phyloP scores from a whole-genome alignment of 345 rosid genomes.

The Eucalyptus guilfoylei region DNA sequence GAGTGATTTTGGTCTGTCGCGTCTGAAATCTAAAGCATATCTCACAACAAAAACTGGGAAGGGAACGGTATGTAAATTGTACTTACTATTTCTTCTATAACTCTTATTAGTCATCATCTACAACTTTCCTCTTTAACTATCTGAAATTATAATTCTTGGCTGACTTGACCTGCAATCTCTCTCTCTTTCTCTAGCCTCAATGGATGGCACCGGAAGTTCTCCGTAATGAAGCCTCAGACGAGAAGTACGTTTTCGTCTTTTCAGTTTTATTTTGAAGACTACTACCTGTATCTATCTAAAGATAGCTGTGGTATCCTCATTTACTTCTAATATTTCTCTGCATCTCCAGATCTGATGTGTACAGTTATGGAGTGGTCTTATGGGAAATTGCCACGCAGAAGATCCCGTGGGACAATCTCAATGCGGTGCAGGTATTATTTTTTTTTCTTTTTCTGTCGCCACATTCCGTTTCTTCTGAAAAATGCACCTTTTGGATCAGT shows the following conservation, averaged over 20 bases:
- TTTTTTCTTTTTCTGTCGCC: not conserved
- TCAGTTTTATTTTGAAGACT: not conserved
- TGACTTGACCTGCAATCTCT: not conserved
- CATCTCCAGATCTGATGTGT: slow-evolving; percentile 74
- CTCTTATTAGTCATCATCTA: not conserved
- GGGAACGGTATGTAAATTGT: slow-evolving; percentile 58
- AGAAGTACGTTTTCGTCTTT: slow-evolving; percentile 47
- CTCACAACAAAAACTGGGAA: slow-evolving; percentile 72
- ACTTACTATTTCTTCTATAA: not conserved
- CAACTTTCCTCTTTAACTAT: not conserved
- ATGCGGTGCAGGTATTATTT: slow-evolving; percentile 86
- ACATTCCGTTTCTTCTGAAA: not conserved
- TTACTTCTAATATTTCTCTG: not conserved
- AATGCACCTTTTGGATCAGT: not conserved
- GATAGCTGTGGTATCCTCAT: not conserved
- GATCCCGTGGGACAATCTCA: slow-evolving; percentile 95
- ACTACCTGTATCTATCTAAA: not conserved
- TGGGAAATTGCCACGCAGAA: slow-evolving; percentile 98
- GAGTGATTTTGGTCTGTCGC: slow-evolving; percentile 97
- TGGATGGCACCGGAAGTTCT: slow-evolving; percentile 99
- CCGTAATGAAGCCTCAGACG: slow-evolving; percentile 92
- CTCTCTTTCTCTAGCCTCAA: slow-evolving; percentile 54
- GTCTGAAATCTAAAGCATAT: slow-evolving; percentile 80
- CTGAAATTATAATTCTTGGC: not conserved
- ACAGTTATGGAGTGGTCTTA: slow-evolving; percentile 85